A percentile compares a stretch with the other conserved stretches of the same genome.
phyloP scores from a whole-genome alignment of 805 yeast species.

The Zygosaccharomyces lentus region DNA sequence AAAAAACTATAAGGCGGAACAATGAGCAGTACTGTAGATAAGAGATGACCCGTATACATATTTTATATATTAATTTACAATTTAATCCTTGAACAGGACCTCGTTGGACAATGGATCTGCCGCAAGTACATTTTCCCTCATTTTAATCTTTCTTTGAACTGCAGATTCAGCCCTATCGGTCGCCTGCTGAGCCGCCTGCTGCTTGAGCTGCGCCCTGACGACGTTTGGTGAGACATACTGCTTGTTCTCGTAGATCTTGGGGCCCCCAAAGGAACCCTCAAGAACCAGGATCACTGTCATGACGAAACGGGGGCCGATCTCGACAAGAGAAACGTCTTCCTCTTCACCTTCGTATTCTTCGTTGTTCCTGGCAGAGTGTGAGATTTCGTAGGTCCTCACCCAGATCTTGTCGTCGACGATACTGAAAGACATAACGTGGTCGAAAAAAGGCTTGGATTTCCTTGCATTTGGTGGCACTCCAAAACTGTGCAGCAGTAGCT shows the following conservation, averaged over 20 bases:
- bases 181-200: conserved; percentile 76
- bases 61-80: conserved; percentile 1
- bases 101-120: conserved; percentile 82
- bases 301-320: conserved; percentile 95
- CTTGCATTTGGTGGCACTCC: conserved; percentile 96
- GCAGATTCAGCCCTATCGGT: conserved; percentile 75
- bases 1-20: conserved; percentile 31
- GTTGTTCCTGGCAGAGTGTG: conserved; percentile 49
- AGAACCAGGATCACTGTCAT: conserved; percentile 84
- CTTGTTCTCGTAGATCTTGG: conserved; percentile 94
- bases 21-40: conserved; percentile 5
- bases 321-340: conserved; percentile 74
- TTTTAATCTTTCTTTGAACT: conserved; percentile 65
- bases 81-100: conserved; percentile 53
- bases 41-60: conserved; percentile 8
- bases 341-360: conserved; percentile 49
- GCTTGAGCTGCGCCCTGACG: conserved; percentile 82
- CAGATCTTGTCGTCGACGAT: conserved; percentile 91
- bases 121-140: conserved; percentile 67
- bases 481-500: conserved; percentile 72
- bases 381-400: conserved; percentile 92
- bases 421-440: conserved; percentile 90
- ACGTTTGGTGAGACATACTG: conserved; percentile 95
- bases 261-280: conserved; percentile 97
- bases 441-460: conserved; percentile 89